Evolutionary conservation across 352 stramenopile species (phyloP).

Genomic region (Globisporangium nunn): DNA sequence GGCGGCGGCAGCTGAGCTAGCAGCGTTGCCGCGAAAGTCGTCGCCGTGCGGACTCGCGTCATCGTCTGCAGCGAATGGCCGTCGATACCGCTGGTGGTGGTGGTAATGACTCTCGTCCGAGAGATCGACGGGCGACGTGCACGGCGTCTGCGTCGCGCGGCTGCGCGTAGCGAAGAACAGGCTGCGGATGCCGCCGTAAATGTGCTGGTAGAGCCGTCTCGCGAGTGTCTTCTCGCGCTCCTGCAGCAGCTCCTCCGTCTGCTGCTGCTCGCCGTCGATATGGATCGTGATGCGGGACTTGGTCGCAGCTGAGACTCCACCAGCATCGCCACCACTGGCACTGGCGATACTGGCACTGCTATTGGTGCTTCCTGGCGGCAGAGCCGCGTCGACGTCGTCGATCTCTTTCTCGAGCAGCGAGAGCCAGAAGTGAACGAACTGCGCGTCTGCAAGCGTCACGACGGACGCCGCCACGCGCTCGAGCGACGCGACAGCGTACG

Average conservation of each 20-base stretch:
- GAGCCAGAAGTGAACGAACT: slow-evolving; percentile 63
- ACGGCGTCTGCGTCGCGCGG: slow-evolving; percentile 54
- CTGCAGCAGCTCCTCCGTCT: slow-evolving; percentile 9
- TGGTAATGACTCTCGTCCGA: slow-evolving; percentile 22
- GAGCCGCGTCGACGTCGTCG: slow-evolving; percentile 10
- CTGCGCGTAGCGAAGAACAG: slow-evolving; percentile 30
- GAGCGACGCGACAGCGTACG: slow-evolving; percentile 39
- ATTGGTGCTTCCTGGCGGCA: slow-evolving; percentile 1
- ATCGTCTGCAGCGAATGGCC: not conserved
- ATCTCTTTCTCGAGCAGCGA: slow-evolving; percentile 49
- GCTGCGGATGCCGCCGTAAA: slow-evolving; percentile 36
- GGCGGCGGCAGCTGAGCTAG: not conserved
- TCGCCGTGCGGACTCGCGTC: slow-evolving; percentile 8
- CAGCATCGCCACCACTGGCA: not conserved
- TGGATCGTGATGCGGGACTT: slow-evolving; percentile 9
- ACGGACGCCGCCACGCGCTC: slow-evolving; percentile 47
- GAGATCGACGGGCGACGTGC: slow-evolving; percentile 47
- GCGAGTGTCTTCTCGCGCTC: slow-evolving; percentile 29
- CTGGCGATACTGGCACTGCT: not conserved
- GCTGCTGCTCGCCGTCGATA: not conserved
- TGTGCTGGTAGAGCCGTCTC: slow-evolving; percentile 40
- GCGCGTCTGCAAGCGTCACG: slow-evolving; percentile 48
- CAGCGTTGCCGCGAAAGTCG: slow-evolving; percentile 1
- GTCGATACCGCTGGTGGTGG: slow-evolving; percentile 3
- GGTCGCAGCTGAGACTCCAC: not conserved